Evolutionary conservation across 768 basidiomycete species (phyloP), one percentile per base, ranked within the genome.

Genomic region (Pulveroboletus frians): DNA sequence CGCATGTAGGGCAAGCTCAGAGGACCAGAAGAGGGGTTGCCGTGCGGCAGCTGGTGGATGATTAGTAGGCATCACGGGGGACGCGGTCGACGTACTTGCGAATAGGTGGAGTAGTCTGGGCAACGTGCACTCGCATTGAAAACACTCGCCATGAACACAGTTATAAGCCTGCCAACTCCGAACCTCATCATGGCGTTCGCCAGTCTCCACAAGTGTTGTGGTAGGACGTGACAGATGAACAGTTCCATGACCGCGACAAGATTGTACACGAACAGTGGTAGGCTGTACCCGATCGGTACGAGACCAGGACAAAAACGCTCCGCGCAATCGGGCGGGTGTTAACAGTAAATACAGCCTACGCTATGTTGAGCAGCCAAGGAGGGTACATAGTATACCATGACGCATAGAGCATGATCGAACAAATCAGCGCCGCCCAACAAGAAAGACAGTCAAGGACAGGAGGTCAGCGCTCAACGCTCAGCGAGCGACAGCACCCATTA

Each of bases 1-100:
- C 87, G 72, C 86, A 89, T 89, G 62, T 71, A 85, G 13, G 88
- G 87, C 49, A 88, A 66, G 4, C 69, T 72, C 51, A 88, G 66
- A 20, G 79, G 76, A 11, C 87, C 87, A 6, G 66, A 61, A 3
- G 85, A 88, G 32, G 70, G 70, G 31, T 73, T 73, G 2, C 79
- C 83, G 59, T 86, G 86, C 26, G 82, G 77, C 13, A 51, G 69
- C 84, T 85, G 48, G 34, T 48, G 18, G 14, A 29, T 47, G 15
- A 30, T 26, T 21, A 36, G 47, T 23, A 18, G n/a, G 17, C 3
- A 20, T 44, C n/a, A 20, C 37, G 40, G 8, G 10, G 30, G 27
- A 32, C 38, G 15, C 32, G n/a, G n/a, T 26, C 5, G 18, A 43
- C 9, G 37, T 49, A 74, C 83, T 66, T 78, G 76, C 21, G 84